Conservation (phyloP, 1,139 yeast species). For the Hanseniaspora uvarum region DNA sequence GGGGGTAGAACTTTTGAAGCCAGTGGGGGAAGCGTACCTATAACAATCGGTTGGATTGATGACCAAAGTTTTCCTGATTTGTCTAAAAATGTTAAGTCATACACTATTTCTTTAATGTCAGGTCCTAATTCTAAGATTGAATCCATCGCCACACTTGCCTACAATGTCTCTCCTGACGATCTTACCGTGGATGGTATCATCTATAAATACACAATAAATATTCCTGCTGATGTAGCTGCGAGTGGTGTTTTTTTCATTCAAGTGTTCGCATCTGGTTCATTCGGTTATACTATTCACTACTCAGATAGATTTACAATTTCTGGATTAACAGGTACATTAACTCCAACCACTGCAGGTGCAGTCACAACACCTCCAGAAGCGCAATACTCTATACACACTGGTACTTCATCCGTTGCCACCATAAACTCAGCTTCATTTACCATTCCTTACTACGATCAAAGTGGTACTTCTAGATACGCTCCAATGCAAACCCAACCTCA, state of each 20-base stretch:
- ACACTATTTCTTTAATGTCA: conserved; percentile 54
- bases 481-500: conserved; percentile 90
- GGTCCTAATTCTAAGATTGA: conserved; percentile 48
- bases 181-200: conserved; percentile 22
- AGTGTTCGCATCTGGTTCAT: conserved; percentile 39
- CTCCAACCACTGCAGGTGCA: conserved; percentile 32
- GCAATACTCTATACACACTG: conserved; percentile 24
- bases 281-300: conserved; percentile 58
- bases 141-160: conserved; percentile 34
- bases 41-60: conserved; percentile 57
- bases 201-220: conserved; percentile 35
- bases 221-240: conserved; percentile 40
- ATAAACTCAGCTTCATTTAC: conserved; percentile 34
- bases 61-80: conserved; percentile 41
- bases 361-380: conserved; percentile 15
- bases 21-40: conserved; percentile 38
- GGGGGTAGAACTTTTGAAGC: conserved; percentile 43
- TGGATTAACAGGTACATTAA: conserved; percentile 58
- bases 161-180: conserved; percentile 27
- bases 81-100: conserved; percentile 34
- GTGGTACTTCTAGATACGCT: conserved; percentile 66
- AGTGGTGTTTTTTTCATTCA: conserved; percentile 66
- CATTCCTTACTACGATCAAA: conserved; percentile 62
- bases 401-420: conserved; percentile 23
- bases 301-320: conserved; percentile 53